Evolutionary conservation across 768 basidiomycete species (phyloP).

Genomic region (Agrocybe praecox): DNA sequence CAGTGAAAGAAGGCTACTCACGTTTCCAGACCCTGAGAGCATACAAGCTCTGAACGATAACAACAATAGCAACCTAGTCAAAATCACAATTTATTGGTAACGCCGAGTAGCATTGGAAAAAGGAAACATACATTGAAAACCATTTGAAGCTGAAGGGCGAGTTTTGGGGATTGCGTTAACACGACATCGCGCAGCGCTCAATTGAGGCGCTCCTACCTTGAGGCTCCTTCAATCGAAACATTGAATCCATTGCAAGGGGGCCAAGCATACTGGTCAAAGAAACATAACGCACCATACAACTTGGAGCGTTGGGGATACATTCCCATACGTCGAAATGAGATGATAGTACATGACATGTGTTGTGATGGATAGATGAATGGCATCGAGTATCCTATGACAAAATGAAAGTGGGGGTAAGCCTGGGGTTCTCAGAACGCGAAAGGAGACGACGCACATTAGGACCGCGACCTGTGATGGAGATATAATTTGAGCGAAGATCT

Average conservation of each 20-base stretch:
- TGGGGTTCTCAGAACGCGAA: neutral
- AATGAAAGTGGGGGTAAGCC: neutral
- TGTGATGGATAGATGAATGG: conserved; percentile 13
- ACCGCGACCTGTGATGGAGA: conserved; percentile 5
- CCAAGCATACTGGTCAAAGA: neutral
- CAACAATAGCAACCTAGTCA: conserved; percentile 10
- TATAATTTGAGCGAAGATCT: neutral
- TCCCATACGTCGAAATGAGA: conserved; percentile 9
- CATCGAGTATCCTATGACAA: conserved; percentile 7
- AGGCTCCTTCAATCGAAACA: conserved; percentile 5
- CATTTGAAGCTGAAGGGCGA: conserved; percentile 4
- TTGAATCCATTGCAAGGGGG: neutral
- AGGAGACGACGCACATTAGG: conserved; percentile 5
- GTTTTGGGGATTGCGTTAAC: no score
- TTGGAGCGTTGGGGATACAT: neutral
- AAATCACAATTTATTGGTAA: neutral
- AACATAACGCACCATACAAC: conserved; percentile 8
- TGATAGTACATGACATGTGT: conserved; percentile 16
- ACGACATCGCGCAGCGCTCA: no score
- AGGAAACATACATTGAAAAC: conserved; percentile 10
- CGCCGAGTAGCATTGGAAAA: no score
- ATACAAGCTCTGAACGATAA: conserved; percentile 17
- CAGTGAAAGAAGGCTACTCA: neutral
- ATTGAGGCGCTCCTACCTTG: conserved; percentile 4
- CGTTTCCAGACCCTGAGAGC: conserved; percentile 17